phyloP scores from a whole-genome alignment of 805 yeast species.

The Tetrapisispora taiwanensis region DNA sequence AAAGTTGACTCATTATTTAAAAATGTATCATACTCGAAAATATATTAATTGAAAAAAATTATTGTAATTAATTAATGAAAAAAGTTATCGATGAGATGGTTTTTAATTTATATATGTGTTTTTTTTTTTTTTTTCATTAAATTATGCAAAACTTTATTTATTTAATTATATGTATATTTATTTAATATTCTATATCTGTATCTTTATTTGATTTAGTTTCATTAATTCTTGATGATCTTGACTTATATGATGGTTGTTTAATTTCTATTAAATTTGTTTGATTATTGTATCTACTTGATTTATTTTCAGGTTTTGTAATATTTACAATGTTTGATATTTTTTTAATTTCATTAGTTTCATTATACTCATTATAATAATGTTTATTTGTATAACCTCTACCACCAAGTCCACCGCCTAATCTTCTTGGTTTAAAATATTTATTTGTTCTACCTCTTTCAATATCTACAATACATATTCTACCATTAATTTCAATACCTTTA shows the following conservation, averaged over 20 bases:
- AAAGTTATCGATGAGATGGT: too few species aligned
- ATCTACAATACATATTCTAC: constrained; percentile 55
- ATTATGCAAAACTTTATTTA: too few species aligned
- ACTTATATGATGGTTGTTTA: constrained; percentile 8
- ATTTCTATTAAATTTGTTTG: not conserved
- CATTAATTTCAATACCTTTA: constrained; percentile 42
- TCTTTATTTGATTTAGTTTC: constrained; percentile 1
- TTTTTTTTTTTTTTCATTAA: too few species aligned
- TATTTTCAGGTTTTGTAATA: not conserved
- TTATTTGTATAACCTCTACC: constrained; percentile 50
- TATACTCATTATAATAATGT: too few species aligned
- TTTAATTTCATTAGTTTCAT: too few species aligned
- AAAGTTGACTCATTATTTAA: too few species aligned
- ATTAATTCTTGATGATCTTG: constrained; percentile 16
- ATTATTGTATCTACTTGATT: not conserved
- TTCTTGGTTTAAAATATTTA: constrained; percentile 59
- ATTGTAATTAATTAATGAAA: too few species aligned
- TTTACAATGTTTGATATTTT: too few species aligned
- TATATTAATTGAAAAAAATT: too few species aligned
- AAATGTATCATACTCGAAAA: too few species aligned
- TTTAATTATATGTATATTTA: not conserved
- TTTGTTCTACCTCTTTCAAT: constrained; percentile 59
- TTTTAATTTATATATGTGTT: too few species aligned
- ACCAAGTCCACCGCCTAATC: constrained; percentile 91
- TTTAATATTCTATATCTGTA: constrained; percentile 16